A percentile compares a stretch with the other conserved stretches of the same genome.
Evolutionary conservation across 202 grass and related monocot species (phyloP).

Genomic region (Setaria italica): DNA sequence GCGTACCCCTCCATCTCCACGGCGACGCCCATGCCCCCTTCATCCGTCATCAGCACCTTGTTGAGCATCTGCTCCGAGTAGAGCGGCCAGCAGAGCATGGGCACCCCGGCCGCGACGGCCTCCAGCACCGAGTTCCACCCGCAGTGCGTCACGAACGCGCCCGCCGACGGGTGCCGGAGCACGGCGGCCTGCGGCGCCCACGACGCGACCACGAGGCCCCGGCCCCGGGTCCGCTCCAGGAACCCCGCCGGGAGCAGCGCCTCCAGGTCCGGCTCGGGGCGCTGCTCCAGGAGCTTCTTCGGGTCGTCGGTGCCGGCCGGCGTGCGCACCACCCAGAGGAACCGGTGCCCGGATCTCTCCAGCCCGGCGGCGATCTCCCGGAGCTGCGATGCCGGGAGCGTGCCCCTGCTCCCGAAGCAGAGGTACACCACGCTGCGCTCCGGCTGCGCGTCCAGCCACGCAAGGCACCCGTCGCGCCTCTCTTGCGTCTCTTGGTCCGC

Average conservation of each 20-base stretch:
- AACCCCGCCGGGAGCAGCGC: background rate
- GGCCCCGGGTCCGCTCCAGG: background rate
- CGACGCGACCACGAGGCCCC: background rate
- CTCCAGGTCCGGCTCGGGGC: background rate
- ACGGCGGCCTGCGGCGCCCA: background rate
- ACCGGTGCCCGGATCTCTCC: background rate
- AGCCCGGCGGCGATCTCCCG: slow-evolving; percentile 29
- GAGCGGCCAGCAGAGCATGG: too few relatives aligned
- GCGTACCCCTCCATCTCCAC: background rate
- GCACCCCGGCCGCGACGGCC: background rate
- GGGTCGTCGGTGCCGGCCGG: background rate
- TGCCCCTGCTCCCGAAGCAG: slow-evolving; percentile 56
- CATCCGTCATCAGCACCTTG: background rate
- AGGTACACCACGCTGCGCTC: slow-evolving; percentile 58
- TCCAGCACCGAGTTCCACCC: slow-evolving; percentile 65
- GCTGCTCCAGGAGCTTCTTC: background rate
- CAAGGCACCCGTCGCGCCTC: slow-evolving; percentile 36
- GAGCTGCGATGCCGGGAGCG: slow-evolving; percentile 49
- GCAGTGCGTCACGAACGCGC: slow-evolving; percentile 56
- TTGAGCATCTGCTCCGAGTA: background rate
- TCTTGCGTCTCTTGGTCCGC: background rate
- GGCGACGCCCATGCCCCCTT: background rate
- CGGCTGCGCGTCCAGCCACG: slow-evolving; percentile 55
- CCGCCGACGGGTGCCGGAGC: slow-evolving; percentile 22
- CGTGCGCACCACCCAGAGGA: background rate